phyloP scores from a whole-genome alignment of 768 basidiomycete species.

The Mycena crocata region DNA sequence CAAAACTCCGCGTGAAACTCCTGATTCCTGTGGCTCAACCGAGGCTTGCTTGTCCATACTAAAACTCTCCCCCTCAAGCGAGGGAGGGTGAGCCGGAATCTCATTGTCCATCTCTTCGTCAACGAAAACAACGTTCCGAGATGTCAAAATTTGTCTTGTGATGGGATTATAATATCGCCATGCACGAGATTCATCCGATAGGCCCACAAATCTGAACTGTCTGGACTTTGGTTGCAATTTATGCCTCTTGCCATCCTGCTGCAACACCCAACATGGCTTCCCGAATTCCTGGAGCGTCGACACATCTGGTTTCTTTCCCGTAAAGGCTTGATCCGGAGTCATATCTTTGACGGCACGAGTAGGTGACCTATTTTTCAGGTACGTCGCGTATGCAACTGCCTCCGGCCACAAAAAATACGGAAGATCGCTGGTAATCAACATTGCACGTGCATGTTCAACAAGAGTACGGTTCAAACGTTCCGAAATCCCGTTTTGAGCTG shows the following conservation, averaged over 20 bases:
- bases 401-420: slow-evolving; percentile 33
- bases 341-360: neutral
- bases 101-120: no score
- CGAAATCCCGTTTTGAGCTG: slow-evolving; percentile 44
- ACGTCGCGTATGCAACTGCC: slow-evolving; percentile 29
- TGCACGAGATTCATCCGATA: slow-evolving; percentile 9
- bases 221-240: slow-evolving; percentile 4
- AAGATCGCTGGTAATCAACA: slow-evolving; percentile 33
- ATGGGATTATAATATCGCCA: slow-evolving; percentile 9
- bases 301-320: slow-evolving; percentile 45
- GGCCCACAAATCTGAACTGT: neutral
- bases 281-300: slow-evolving; percentile 49
- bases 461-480: slow-evolving; percentile 41
- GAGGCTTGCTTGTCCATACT: no score
- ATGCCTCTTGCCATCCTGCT: slow-evolving; percentile 9
- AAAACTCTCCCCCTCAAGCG: no score
- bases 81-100: no score
- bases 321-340: slow-evolving; percentile 46
- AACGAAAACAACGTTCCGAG: slow-evolving; percentile 12
- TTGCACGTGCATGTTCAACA: slow-evolving; percentile 33
- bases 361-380: slow-evolving; percentile 32
- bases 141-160: neutral
- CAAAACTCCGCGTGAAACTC: no score
- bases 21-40: no score
- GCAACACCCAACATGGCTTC: neutral